phyloP scores from a whole-genome alignment of 75 land plant genomes.

The Pinus tabuliformis region DNA sequence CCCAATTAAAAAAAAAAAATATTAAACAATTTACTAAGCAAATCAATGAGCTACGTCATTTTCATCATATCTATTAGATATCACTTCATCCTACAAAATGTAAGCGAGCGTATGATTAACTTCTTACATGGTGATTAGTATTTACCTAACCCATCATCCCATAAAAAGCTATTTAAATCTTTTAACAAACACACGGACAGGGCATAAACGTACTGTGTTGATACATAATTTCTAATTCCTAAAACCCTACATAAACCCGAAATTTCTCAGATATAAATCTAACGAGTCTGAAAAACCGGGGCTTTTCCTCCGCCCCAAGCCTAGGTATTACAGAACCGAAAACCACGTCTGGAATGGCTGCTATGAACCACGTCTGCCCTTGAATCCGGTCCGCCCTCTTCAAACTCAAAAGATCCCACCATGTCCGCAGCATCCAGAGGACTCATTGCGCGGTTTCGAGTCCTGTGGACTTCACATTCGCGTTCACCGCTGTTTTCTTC shows the following conservation, averaged over 20 bases:
- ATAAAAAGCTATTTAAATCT: too few relatives aligned
- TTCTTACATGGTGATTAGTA: too few relatives aligned
- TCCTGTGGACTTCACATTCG: conserved; percentile 8
- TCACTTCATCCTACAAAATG: too few relatives aligned
- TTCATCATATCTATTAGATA: too few relatives aligned
- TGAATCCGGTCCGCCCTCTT: not conserved
- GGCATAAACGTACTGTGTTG: not conserved
- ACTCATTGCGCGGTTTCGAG: conserved; percentile 30
- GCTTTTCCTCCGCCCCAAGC: not conserved
- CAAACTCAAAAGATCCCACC: not conserved
- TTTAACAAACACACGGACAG: too few relatives aligned
- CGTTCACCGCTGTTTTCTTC: not conserved
- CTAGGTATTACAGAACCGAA: not conserved
- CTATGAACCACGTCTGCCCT: not conserved
- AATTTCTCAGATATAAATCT: not conserved
- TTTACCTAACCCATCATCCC: too few relatives aligned
- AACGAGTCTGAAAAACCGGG: not conserved
- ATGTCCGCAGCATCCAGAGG: conserved; percentile 56
- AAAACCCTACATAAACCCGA: conserved; percentile 15
- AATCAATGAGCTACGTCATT: too few relatives aligned
- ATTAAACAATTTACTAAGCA: too few relatives aligned
- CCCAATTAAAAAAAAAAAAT: too few relatives aligned
- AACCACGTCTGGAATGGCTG: not conserved
- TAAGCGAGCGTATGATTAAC: too few relatives aligned
- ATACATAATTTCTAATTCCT: not conserved